phyloP scores from a whole-genome alignment of 192 early-diverging fungal species.

The Backusella luteola region DNA sequence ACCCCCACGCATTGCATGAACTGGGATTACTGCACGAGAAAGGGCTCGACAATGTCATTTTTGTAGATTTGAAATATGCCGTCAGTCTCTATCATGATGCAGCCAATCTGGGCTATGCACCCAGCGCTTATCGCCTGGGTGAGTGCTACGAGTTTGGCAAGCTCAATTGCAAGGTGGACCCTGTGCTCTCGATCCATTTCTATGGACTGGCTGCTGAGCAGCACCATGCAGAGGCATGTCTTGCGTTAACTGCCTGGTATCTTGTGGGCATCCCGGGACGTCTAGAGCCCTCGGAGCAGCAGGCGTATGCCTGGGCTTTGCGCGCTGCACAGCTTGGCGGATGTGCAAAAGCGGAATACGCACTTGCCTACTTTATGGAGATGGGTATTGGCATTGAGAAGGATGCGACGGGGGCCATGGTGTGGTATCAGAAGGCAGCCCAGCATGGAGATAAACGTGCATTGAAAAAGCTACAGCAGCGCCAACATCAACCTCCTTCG shows the following conservation, averaged over 20 bases:
- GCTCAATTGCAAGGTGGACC: conserved; percentile 45
- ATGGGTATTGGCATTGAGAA: conserved; percentile 55
- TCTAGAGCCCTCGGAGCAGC: conserved; percentile 53
- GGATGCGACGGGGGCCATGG: conserved; percentile 48
- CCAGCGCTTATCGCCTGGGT: conserved; percentile 55
- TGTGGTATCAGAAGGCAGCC: conserved; percentile 65
- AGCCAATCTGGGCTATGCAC: conserved; percentile 63
- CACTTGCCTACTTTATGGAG: conserved; percentile 62
- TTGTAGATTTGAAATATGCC: conserved; percentile 59
- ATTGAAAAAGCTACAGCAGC: conserved; percentile 38
- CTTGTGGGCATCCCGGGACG: conserved; percentile 50
- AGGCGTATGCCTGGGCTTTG: conserved; percentile 59
- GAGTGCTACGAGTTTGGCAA: conserved; percentile 63
- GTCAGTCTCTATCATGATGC: conserved; percentile 58
- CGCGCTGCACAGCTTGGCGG: conserved; percentile 50
- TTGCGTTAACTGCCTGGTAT: conserved; percentile 64
- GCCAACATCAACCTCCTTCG: not conserved
- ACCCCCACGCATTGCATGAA: conserved; percentile 59
- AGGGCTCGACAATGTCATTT: conserved; percentile 55
- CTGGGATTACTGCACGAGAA: conserved; percentile 51
- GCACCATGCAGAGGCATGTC: conserved; percentile 57
- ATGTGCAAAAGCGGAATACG: conserved; percentile 56
- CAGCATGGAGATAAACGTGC: conserved; percentile 58
- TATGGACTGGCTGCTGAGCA: conserved; percentile 59
- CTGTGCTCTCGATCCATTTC: conserved; percentile 50